Evolutionary conservation across 2,329 filamentous ascomycete species (phyloP).

Genomic region (Colletotrichum cordylinicola): DNA sequence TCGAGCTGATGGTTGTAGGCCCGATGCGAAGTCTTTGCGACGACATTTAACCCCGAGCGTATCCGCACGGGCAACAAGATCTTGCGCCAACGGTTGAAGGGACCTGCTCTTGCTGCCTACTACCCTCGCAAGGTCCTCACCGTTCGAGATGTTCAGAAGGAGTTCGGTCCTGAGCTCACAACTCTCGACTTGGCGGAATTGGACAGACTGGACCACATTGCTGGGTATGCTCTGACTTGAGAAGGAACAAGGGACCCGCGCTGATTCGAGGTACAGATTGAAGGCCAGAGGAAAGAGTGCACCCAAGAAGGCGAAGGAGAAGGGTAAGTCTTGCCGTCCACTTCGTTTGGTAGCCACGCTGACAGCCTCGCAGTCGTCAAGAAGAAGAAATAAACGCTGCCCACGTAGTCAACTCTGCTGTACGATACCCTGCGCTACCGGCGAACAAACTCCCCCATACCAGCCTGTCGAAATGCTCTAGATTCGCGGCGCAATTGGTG

Average conservation of each 20-base stretch:
- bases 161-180: constrained; percentile 70
- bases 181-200: constrained; percentile 79
- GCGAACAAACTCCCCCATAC: not conserved
- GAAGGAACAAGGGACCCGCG: not conserved
- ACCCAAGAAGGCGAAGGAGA: constrained; percentile 84
- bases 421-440: constrained; percentile 15
- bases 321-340: constrained; percentile 16
- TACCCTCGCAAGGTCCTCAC: constrained; percentile 81
- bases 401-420: not conserved
- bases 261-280: constrained; percentile 52
- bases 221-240: constrained; percentile 55
- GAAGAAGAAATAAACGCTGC: constrained; percentile 37
- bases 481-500: not conserved
- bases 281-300: constrained; percentile 85
- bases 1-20: constrained; percentile 56
- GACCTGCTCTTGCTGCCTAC: constrained; percentile 84
- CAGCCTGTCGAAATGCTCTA: not conserved
- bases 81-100: constrained; percentile 84
- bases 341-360: constrained; percentile 28
- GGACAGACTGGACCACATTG: constrained; percentile 78
- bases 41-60: constrained; percentile 86
- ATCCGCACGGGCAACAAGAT: constrained; percentile 90
- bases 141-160: constrained; percentile 74
- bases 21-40: constrained; percentile 91
- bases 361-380: constrained; percentile 42